These are phyloP conservation scores for Tilletiopsis washingtonensis DNA, from an alignment of 1,284 basidiomycete species.

Conservation along the genomic window DNA sequence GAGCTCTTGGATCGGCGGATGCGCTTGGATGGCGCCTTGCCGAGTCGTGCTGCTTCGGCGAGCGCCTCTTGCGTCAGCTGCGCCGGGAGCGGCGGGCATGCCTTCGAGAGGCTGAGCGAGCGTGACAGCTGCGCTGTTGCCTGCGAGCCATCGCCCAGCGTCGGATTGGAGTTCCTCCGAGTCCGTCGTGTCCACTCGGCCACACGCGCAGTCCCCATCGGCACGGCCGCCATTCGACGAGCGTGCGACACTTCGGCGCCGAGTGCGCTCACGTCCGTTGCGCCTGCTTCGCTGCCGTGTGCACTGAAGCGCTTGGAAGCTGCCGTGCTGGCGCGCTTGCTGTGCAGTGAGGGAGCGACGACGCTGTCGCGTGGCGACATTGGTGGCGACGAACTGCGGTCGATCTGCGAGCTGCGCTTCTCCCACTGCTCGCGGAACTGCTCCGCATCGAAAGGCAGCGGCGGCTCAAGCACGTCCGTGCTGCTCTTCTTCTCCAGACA, in stretches of 20 bases:
- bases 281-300: background rate
- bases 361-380: no score
- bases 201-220: background rate
- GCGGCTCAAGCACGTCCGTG: no score
- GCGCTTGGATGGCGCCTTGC: slow-evolving; percentile 19
- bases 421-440: no score
- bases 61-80: background rate
- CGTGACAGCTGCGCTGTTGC: background rate
- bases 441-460: no score
- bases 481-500: no score
- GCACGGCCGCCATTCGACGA: background rate
- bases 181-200: background rate
- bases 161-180: background rate
- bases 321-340: no score
- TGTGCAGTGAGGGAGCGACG: no score
- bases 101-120: background rate
- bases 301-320: background rate
- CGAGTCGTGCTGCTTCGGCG: slow-evolving; percentile 18
- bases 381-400: no score
- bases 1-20: slow-evolving; percentile 15
- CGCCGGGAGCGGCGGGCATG: background rate
- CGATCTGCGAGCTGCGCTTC: no score
- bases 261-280: background rate
- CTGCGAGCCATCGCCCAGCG: background rate
- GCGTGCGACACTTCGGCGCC: background rate